Evolutionary conservation across 768 basidiomycete genomes (phyloP).

Genomic region (Panus rudis): DNA sequence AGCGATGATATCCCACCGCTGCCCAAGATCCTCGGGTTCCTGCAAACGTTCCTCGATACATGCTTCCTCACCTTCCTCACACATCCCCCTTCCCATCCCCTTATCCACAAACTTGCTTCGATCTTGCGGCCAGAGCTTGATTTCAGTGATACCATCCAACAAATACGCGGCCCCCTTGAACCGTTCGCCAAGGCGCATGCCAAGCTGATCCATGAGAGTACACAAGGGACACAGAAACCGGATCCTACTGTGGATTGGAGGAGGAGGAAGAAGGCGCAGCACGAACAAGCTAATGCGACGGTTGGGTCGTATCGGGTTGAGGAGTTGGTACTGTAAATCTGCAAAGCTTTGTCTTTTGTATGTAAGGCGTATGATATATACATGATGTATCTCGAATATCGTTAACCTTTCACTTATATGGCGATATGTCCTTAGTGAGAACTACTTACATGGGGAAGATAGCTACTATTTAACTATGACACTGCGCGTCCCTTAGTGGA

Average conservation of each 20-base stretch:
- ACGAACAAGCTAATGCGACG: slow-evolving; percentile 43
- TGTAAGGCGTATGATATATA: background rate
- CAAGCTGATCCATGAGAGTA: slow-evolving; percentile 38
- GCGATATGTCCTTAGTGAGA: too few species aligned
- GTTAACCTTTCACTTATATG: too few species aligned
- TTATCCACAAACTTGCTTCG: slow-evolving; percentile 43
- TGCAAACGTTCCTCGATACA: slow-evolving; percentile 64
- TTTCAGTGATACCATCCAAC: slow-evolving; percentile 42
- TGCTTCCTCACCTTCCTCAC: slow-evolving; percentile 64
- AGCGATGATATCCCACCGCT: slow-evolving; percentile 33
- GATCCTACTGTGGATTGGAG: slow-evolving; percentile 25
- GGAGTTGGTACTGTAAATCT: slow-evolving; percentile 36
- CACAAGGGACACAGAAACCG: slow-evolving; percentile 20
- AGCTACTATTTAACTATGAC: too few species aligned
- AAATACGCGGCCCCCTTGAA: slow-evolving; percentile 55
- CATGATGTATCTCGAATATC: background rate
- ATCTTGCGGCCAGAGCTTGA: slow-evolving; percentile 51
- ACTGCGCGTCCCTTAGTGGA: too few species aligned
- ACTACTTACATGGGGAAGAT: too few species aligned
- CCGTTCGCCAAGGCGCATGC: slow-evolving; percentile 52
- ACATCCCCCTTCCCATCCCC: slow-evolving; percentile 48
- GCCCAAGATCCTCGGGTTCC: slow-evolving; percentile 44
- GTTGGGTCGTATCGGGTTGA: slow-evolving; percentile 70
- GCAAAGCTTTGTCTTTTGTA: background rate
- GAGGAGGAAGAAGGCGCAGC: slow-evolving; percentile 40